Base-by-base conservation (phyloP, 306 rosid genomes). In the Rosa persica region DNA sequence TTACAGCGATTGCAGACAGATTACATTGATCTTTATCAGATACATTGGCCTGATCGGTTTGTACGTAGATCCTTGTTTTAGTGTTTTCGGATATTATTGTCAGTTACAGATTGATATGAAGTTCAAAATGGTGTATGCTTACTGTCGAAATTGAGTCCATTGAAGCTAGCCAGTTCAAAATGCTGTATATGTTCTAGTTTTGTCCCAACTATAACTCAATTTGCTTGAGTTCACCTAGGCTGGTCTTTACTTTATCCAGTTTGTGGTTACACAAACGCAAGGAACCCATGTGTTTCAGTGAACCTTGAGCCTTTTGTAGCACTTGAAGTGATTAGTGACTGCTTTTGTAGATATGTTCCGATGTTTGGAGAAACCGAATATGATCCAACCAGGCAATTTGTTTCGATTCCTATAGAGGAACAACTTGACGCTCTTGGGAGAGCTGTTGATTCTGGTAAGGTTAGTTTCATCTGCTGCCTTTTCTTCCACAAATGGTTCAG, bases 1-100 rank as follows among this genome's bases (percentile, higher is more conserved):
- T 88, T 94, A 89, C 73, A 79, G 85, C 76, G 88, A 62, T 79
- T 92, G 92, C 94, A 73, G 83, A 88, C 89, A 30, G 97, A 92
- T 87, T 83, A 89, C 88, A 90, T 94, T 70, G 97, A 94, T 88
- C 94, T 94, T 83, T 94, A 88, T 85, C 98, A 90, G 82, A 88
- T 92, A 83, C 97, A 92, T 78, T 92, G 97, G 96, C 98, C 98
- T 83, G 98, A 94, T 85, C 97, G 98, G 97, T 94, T 90, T 89
- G 95, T 92, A 83, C 72, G 88, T 82, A 64, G 77, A 85, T 65
- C 42, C 81, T 48, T 42, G 27, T 86, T 20, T 36, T 8, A 38
- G 15, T 25, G 23, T 67, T 78, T 67, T 75, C 40, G 19, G 39
- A 42, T 43, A 15, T 27, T 83, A 46, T 79, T 79, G 42, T 8